These are phyloP conservation scores for Cyclostephanos invisitatus DNA, from an alignment of 108 stramenopile genomes.

Conservation along the genomic window DNA sequence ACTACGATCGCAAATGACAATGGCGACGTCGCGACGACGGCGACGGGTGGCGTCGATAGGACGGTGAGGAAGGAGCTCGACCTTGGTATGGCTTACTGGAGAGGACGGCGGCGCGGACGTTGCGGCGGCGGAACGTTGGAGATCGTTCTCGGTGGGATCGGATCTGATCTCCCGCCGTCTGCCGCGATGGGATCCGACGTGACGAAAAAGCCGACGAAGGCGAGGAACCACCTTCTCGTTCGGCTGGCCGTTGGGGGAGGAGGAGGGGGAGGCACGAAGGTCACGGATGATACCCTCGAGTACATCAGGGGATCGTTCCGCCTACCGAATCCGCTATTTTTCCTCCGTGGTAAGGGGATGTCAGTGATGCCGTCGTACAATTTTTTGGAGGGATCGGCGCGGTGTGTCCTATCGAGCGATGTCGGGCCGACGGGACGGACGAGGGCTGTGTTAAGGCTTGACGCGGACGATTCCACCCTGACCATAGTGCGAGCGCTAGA, in stretches of 20 bases:
- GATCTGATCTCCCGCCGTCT: slow-evolving; percentile 8
- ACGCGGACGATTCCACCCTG: slow-evolving; percentile 47
- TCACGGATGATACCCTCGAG: slow-evolving; percentile 14
- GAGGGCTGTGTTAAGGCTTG: slow-evolving; percentile 41
- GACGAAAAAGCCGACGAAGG: not conserved
- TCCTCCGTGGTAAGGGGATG: slow-evolving; percentile 19
- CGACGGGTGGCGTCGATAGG: not conserved
- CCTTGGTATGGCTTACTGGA: slow-evolving; percentile 22
- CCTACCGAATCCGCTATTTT: slow-evolving; percentile 25
- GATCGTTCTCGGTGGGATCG: slow-evolving; percentile 30
- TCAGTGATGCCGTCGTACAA: slow-evolving; percentile 41
- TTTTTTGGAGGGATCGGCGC: slow-evolving; percentile 32
- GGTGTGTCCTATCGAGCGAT: slow-evolving; percentile 38
- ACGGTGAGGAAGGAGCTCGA: slow-evolving; percentile 15
- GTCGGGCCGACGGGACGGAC: slow-evolving; percentile 43
- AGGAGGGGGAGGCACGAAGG: not conserved
- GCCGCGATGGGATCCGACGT: not conserved
- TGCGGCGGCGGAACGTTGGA: slow-evolving; percentile 28
- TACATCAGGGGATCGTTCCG: slow-evolving; percentile 34
- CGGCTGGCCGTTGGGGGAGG: slow-evolving; percentile 26
- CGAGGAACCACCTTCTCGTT: slow-evolving; percentile 36
- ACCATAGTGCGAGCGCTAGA: slow-evolving; percentile 39
- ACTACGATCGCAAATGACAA: not conserved
- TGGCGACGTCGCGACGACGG: not conserved
- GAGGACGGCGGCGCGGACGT: not conserved